A percentile compares a stretch with the other conserved stretches of the same genome.
phyloP scores from a whole-genome alignment of 2,329 filamentous ascomycete species.

The Fusarium palustre region DNA sequence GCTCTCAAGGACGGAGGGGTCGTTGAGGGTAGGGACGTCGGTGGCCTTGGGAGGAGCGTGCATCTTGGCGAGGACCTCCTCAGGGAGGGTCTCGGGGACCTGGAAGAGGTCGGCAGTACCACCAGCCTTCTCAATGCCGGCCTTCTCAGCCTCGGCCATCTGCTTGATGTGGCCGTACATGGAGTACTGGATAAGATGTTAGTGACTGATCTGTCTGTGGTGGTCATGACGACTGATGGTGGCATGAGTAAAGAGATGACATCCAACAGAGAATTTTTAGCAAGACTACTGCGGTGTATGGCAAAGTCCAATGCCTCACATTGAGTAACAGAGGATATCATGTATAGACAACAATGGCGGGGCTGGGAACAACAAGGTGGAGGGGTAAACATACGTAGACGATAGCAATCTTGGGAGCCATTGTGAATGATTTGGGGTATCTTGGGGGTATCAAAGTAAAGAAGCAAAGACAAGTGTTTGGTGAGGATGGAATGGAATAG shows the following conservation, averaged over 20 bases:
- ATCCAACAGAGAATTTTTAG: neutral
- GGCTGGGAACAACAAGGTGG: conserved; percentile 5
- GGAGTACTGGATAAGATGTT: conserved; percentile 74
- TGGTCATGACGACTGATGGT: neutral
- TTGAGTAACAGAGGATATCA: conserved; percentile 9
- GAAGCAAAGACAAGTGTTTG: conserved; percentile 13
- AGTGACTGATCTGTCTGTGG: conserved; percentile 7
- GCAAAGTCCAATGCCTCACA: neutral
- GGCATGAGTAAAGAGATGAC: neutral
- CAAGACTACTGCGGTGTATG: neutral
- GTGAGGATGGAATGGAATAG: neutral
- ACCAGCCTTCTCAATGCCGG: conserved; percentile 88
- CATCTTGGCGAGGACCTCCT: conserved; percentile 91
- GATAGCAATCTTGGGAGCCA: conserved; percentile 94
- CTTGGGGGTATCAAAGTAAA: conserved; percentile 29
- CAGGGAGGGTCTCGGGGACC: conserved; percentile 86
- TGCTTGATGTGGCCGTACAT: conserved; percentile 91
- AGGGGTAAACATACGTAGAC: conserved; percentile 75
- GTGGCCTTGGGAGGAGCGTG: conserved; percentile 81
- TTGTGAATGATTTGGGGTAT: conserved; percentile 57
- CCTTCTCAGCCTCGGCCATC: conserved; percentile 90
- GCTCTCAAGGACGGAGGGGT: conserved; percentile 69
- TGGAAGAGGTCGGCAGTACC: conserved; percentile 86
- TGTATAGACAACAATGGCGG: conserved; percentile 9
- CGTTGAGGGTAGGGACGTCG: conserved; percentile 71